Conservation (phyloP, 2,329 filamentous ascomycete species). For the Ophiosphaerella korrae region DNA sequence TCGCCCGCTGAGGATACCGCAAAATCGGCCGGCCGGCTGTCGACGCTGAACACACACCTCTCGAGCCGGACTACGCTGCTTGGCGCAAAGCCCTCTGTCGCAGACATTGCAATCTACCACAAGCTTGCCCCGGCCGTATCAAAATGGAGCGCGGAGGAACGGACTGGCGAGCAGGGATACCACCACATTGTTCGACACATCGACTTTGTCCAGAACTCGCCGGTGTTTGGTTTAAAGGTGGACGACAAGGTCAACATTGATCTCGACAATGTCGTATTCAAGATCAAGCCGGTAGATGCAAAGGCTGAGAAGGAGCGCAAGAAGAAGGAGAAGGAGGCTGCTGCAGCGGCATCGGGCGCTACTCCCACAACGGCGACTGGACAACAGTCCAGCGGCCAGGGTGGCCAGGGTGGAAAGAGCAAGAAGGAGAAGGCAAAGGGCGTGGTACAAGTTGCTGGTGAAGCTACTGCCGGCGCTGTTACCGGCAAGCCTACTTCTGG, state of each 20-base stretch:
- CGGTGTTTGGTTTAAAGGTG: constrained; percentile 71
- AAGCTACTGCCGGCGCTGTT: constrained; percentile 56
- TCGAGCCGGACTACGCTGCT: constrained; percentile 87
- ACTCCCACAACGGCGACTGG: constrained; percentile 46
- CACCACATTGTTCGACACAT: constrained; percentile 90
- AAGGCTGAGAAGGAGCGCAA: constrained; percentile 96
- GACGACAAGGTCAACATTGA: constrained; percentile 80
- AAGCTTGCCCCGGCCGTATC: constrained; percentile 76
- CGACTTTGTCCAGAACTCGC: constrained; percentile 93
- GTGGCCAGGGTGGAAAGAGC: constrained; percentile 51
- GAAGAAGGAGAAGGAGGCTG: constrained; percentile 88
- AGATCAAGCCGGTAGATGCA: constrained; percentile 85
- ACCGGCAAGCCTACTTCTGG: constrained; percentile 45
- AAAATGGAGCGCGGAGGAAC: constrained; percentile 81
- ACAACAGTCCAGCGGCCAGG: constrained; percentile 30
- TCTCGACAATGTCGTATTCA: constrained; percentile 78
- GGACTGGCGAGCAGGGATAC: constrained; percentile 85
- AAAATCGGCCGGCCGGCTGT: constrained; percentile 68
- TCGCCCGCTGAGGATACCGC: constrained; percentile 61
- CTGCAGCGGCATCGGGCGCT: constrained; percentile 57
- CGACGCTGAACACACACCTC: constrained; percentile 83
- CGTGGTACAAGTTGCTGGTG: constrained; percentile 60
- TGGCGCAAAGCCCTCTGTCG: constrained; percentile 85
- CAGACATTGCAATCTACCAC: constrained; percentile 83
- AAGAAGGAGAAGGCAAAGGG: constrained; percentile 55